A percentile compares a stretch with the other conserved stretches of the same genome.
phyloP scores from a whole-genome alignment of 345 rosid genomes.

The Heritiera fomes region DNA sequence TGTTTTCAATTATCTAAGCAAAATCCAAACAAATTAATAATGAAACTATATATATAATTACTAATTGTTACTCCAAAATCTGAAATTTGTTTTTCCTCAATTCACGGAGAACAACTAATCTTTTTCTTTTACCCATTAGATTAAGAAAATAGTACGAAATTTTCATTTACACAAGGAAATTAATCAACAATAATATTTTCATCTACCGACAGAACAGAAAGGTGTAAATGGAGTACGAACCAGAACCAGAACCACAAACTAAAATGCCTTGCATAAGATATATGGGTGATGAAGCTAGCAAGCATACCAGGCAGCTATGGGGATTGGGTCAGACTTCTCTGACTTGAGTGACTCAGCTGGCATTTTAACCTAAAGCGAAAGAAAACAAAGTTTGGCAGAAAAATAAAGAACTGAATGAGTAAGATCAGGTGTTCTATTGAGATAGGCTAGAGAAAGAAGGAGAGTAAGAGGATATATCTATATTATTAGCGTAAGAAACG shows the following conservation, averaged over 20 bases:
- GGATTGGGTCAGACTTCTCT: not conserved
- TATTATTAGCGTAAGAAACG: not conserved
- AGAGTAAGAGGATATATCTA: not conserved
- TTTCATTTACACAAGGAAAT: not conserved
- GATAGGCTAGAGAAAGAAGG: not conserved
- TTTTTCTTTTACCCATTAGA: not conserved
- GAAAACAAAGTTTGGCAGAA: not conserved
- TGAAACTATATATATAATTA: not conserved
- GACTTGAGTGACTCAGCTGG: slow-evolving; percentile 7
- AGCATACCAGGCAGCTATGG: not conserved
- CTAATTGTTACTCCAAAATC: not conserved
- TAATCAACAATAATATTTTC: not conserved
- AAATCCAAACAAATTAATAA: not conserved
- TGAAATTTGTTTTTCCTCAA: not conserved
- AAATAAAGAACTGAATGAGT: not conserved
- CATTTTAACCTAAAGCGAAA: not conserved
- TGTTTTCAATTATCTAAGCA: not conserved
- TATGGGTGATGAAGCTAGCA: not conserved
- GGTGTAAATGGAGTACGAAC: not conserved
- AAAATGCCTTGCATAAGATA: not conserved
- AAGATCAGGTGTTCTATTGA: not conserved
- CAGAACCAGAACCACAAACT: not conserved
- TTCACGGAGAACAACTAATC: no score
- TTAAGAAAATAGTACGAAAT: not conserved
- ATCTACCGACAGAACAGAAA: not conserved